A percentile compares a stretch with the other conserved stretches of the same genome.
These are phyloP conservation scores for Pezicula radicicola DNA, from an alignment of 2,329 filamentous ascomycete genomes.

Conservation along the genomic window DNA sequence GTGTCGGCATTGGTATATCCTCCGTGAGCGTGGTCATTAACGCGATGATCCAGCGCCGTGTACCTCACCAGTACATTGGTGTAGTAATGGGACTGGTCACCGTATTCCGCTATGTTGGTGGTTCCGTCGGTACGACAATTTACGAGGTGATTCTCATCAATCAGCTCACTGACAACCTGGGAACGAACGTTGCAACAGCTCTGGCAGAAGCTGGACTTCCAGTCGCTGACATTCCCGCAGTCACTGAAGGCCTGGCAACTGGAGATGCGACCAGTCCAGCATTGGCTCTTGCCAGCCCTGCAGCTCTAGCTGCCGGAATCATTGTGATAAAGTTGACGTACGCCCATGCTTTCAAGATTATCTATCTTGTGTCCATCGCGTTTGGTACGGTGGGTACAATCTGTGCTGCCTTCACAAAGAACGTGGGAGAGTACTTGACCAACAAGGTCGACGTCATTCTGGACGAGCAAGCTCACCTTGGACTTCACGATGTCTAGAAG, in stretches of 20 bases:
- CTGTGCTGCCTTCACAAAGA: background rate
- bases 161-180: background rate
- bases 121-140: background rate
- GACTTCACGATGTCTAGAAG: background rate
- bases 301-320: background rate
- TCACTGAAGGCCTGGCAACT: background rate
- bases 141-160: background rate
- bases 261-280: background rate
- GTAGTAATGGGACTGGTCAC: background rate
- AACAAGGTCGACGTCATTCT: background rate
- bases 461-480: background rate
- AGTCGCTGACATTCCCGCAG: background rate
- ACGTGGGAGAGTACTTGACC: background rate
- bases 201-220: background rate
- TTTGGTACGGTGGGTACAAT: background rate
- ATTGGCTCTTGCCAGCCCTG: background rate
- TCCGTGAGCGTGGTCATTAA: background rate
- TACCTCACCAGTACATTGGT: background rate
- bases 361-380: background rate
- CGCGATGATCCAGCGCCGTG: background rate
- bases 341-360: background rate
- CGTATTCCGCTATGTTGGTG: background rate
- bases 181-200: background rate
- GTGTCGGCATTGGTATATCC: background rate
- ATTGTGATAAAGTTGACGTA: background rate